Conservation (phyloP, 805 yeast genomes). For the Yamadazyma nakazawae region DNA sequence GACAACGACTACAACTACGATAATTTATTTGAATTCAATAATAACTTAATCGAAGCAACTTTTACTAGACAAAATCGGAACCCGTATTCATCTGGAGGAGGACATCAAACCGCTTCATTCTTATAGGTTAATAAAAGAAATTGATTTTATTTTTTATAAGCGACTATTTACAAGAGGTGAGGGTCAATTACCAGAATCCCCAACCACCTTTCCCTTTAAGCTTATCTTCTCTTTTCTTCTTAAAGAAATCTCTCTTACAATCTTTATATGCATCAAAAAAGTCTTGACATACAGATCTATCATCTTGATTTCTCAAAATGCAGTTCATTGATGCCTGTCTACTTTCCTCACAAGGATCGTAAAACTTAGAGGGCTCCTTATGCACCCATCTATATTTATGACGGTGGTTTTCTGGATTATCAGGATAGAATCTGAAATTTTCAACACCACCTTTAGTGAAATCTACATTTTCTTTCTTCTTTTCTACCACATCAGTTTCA, state of each 20-base stretch:
- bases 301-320: conserved; percentile 70
- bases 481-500: conserved; percentile 22
- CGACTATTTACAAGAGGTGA: not conserved
- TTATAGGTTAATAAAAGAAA: not conserved
- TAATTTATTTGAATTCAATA: not conserved
- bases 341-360: conserved; percentile 91
- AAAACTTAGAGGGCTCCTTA: conserved; percentile 80
- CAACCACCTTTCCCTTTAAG: conserved; percentile 40
- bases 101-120: conserved; percentile 9
- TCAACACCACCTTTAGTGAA: conserved; percentile 51
- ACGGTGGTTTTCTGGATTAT: conserved; percentile 70
- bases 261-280: conserved; percentile 92
- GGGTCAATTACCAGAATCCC: conserved; percentile 33
- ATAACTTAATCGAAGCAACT: conserved; percentile 1
- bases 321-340: conserved; percentile 85
- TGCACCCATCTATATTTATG: conserved; percentile 67
- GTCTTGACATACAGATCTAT: conserved; percentile 61
- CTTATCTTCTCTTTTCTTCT: conserved; percentile 34
- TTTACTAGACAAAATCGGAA: conserved; percentile 6
- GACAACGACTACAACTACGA: conserved; percentile 5
- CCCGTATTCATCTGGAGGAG: conserved; percentile 10
- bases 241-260: conserved; percentile 62
- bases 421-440: conserved; percentile 74
- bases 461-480: conserved; percentile 43
- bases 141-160: not conserved